Percentiles rank a stretch among this genome's conserved stretches.
These are phyloP conservation scores for Thamnidium elegans DNA, from an alignment of 192 early-diverging fungal genomes.

Conservation along the genomic window DNA sequence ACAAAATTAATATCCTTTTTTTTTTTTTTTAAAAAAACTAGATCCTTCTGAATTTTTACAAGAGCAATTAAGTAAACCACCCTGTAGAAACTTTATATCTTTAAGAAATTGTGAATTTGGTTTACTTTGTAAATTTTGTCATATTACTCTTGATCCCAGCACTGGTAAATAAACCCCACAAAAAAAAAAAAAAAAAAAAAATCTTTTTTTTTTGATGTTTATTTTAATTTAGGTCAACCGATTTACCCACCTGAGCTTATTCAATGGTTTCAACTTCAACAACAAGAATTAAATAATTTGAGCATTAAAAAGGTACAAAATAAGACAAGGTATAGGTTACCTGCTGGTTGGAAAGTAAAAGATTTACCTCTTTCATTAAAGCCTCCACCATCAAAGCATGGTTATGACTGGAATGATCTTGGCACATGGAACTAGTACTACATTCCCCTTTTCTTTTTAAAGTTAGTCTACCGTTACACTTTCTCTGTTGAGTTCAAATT, in stretches of 20 bases:
- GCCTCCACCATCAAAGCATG: slow-evolving; percentile 28
- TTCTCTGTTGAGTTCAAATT: too few species aligned
- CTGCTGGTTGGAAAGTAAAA: slow-evolving; percentile 31
- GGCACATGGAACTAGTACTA: slow-evolving; percentile 32
- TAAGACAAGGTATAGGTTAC: slow-evolving; percentile 27
- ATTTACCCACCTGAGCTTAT: slow-evolving; percentile 22
- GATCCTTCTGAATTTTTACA: slow-evolving; percentile 33
- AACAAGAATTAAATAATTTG: neutral
- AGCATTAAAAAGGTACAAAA: neutral
- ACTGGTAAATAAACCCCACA: neutral
- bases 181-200: too few species aligned
- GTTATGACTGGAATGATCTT: slow-evolving; percentile 35
- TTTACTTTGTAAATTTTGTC: slow-evolving; percentile 36
- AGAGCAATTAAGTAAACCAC: slow-evolving; percentile 37
- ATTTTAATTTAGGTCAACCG: slow-evolving; percentile 18
- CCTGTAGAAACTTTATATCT: slow-evolving; percentile 31
- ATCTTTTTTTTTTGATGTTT: neutral
- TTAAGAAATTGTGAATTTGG: slow-evolving; percentile 38
- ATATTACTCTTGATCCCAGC: slow-evolving; percentile 23
- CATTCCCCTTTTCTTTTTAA: neutral
- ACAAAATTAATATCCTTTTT: neutral
- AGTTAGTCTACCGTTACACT: too few species aligned
- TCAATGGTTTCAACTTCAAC: slow-evolving; percentile 8
- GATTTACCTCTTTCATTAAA: slow-evolving; percentile 38
- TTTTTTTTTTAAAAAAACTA: slow-evolving; percentile 1